Evolutionary conservation across 139 green algal genomes (phyloP).

Genomic region (Haematococcus sp.): DNA sequence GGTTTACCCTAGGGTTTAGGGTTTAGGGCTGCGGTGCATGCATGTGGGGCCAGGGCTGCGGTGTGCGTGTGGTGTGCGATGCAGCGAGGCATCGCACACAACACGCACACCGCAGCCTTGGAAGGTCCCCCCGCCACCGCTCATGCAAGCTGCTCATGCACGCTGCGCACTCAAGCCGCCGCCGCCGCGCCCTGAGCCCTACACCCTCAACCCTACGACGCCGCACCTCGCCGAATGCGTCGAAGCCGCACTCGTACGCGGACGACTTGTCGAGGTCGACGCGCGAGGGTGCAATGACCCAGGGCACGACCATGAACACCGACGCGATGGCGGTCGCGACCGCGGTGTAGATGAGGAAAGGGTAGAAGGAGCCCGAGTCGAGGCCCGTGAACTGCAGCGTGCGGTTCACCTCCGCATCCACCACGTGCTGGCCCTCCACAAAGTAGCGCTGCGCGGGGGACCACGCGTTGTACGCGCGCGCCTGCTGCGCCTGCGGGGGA

Average conservation of each 20-base stretch:
- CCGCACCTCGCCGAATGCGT: slow-evolving; percentile 41
- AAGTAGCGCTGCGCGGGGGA: slow-evolving; percentile 45
- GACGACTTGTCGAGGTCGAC: slow-evolving; percentile 47
- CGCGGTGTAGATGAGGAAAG: slow-evolving; percentile 33
- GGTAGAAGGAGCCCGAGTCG: slow-evolving; percentile 37
- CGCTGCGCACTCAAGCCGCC: too few relatives aligned
- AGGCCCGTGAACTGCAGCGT: slow-evolving; percentile 47
- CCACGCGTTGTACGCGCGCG: slow-evolving; percentile 24
- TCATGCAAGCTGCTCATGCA: too few relatives aligned
- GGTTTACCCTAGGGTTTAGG: too few relatives aligned
- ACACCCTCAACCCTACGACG: too few relatives aligned
- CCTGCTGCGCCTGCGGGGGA: background rate
- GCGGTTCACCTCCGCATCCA: slow-evolving; percentile 36
- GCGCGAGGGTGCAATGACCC: slow-evolving; percentile 26
- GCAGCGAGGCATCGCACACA: too few relatives aligned
- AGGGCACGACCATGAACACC: slow-evolving; percentile 38
- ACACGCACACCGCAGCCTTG: too few relatives aligned
- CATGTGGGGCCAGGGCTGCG: too few relatives aligned
- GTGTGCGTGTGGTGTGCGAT: too few relatives aligned
- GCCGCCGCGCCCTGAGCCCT: too few relatives aligned
- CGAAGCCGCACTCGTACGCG: slow-evolving; percentile 49
- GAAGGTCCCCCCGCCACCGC: too few relatives aligned
- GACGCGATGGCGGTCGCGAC: slow-evolving; percentile 32
- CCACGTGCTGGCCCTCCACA: slow-evolving; percentile 47
- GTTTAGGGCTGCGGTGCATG: too few relatives aligned